A percentile compares a stretch with the other conserved stretches of the same genome.
Conservation (phyloP, 2,329 filamentous ascomycete species). For the Pseudohalonectria lignicola region DNA sequence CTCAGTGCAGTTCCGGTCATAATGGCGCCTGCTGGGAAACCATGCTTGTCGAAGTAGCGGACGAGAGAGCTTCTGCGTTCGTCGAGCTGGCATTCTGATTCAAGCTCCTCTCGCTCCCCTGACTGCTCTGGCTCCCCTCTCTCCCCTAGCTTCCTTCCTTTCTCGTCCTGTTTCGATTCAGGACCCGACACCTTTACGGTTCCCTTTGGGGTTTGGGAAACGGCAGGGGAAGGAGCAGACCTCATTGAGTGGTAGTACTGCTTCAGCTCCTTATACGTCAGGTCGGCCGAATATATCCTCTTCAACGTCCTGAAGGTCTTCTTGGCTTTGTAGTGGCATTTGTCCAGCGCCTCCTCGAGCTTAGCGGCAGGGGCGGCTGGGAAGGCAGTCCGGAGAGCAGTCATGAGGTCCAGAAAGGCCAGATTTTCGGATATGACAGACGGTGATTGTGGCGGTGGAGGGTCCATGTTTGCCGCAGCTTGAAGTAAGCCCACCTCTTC, state of each 20-base stretch:
- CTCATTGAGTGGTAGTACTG: constrained; percentile 16
- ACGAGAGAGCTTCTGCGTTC: constrained; percentile 15
- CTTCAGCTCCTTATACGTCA: constrained; percentile 8
- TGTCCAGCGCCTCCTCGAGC: constrained; percentile 23
- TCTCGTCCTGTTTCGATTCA: too few relatives aligned
- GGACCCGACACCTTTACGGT: too few relatives aligned
- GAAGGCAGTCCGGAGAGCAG: constrained; percentile 24
- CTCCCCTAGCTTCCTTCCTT: too few relatives aligned
- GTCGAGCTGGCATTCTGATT: too few relatives aligned
- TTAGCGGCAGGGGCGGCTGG: constrained; percentile 23
- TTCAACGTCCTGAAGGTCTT: constrained; percentile 25
- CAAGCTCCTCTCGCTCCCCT: too few relatives aligned
- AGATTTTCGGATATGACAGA: neutral
- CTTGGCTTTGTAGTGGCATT: constrained; percentile 20
- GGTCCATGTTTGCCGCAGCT: too few relatives aligned
- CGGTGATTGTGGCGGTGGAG: constrained; percentile 5
- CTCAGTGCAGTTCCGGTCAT: constrained; percentile 21
- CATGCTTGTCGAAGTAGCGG: constrained; percentile 22
- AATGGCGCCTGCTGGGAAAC: constrained; percentile 27
- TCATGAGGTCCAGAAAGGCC: constrained; percentile 5
- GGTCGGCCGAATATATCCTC: constrained; percentile 18
- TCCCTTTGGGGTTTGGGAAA: too few relatives aligned
- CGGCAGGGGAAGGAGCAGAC: too few relatives aligned
- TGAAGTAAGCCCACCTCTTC: neutral
- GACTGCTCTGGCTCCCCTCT: too few relatives aligned